Evolutionary conservation across 352 stramenopile genomes (phyloP).

Genomic region (Blastocystis sp.): DNA sequence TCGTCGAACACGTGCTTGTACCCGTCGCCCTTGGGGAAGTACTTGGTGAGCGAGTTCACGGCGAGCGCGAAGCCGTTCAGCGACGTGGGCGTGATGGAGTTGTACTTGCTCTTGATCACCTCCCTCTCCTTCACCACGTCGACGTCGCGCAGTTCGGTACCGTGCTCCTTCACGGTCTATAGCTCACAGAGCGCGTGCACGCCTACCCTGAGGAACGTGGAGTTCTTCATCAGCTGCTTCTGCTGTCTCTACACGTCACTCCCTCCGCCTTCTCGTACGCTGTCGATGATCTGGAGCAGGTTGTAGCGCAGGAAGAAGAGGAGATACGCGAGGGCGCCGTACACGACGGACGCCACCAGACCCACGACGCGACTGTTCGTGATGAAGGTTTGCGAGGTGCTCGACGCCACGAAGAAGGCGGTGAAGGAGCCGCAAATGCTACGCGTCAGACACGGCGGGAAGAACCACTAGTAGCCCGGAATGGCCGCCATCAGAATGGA

Average conservation of each 20-base stretch:
- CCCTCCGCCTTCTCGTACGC: background rate
- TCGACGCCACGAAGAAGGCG: background rate
- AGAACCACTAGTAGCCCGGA: background rate
- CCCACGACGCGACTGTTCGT: background rate
- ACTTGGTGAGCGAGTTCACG: slow-evolving; percentile 6
- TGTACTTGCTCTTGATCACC: background rate
- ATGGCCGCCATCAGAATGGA: background rate
- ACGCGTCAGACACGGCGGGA: background rate
- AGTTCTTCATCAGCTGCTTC: background rate
- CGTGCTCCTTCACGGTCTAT: background rate
- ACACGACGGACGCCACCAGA: background rate
- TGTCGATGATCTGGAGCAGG: background rate
- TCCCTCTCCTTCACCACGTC: slow-evolving; percentile 1
- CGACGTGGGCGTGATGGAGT: background rate
- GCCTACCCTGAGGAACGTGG: background rate
- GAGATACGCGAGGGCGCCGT: background rate
- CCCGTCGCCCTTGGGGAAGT: background rate
- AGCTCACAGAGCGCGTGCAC: background rate
- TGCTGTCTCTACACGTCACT: slow-evolving; percentile 11
- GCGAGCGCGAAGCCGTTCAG: background rate
- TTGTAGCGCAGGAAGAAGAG: slow-evolving; percentile 6
- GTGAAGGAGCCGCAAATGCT: background rate
- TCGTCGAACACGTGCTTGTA: slow-evolving; percentile 36
- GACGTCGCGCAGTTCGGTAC: background rate
- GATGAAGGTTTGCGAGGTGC: background rate